phyloP scores from a whole-genome alignment of 2,329 filamentous ascomycete genomes.

The Bipolaris sorokiniana region DNA sequence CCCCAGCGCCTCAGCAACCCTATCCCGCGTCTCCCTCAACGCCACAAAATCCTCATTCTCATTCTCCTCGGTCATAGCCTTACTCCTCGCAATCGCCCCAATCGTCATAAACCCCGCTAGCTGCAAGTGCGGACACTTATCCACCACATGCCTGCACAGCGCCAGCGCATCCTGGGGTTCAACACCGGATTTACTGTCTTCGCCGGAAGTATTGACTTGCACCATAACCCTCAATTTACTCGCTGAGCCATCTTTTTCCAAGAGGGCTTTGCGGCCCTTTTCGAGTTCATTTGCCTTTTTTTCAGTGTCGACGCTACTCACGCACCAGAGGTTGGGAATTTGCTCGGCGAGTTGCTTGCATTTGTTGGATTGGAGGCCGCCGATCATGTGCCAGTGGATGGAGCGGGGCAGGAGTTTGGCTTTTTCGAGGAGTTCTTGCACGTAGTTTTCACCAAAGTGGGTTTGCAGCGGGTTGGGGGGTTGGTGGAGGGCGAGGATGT shows the following conservation, averaged over 20 bases:
- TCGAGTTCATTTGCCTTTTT: constrained; percentile 89
- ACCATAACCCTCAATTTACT: constrained; percentile 74
- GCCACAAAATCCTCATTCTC: constrained; percentile 89
- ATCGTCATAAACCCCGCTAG: constrained; percentile 95
- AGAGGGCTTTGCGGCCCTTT: constrained; percentile 70
- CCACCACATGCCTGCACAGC: constrained; percentile 72
- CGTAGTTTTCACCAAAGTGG: constrained; percentile 97
- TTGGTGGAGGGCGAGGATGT: constrained; percentile 83
- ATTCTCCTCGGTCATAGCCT: constrained; percentile 71
- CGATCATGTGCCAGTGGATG: constrained; percentile 96
- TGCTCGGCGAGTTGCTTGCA: constrained; percentile 82
- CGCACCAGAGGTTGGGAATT: constrained; percentile 87
- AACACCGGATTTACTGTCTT: constrained; percentile 83
- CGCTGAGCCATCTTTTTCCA: constrained; percentile 41
- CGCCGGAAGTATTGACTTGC: constrained; percentile 94
- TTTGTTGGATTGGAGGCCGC: constrained; percentile 90
- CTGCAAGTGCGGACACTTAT: constrained; percentile 73
- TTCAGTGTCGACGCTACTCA: constrained; percentile 83
- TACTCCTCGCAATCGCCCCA: constrained; percentile 86
- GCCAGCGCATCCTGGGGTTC: constrained; percentile 67
- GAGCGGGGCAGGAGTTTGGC: constrained; percentile 74
- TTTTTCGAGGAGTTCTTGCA: constrained; percentile 81
- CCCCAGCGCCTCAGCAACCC: constrained; percentile 68
- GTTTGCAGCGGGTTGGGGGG: constrained; percentile 57
- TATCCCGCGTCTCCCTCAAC: constrained; percentile 72